These are phyloP conservation scores for Mycena leptocephala DNA, from an alignment of 768 basidiomycete genomes.

Conservation along the genomic window DNA sequence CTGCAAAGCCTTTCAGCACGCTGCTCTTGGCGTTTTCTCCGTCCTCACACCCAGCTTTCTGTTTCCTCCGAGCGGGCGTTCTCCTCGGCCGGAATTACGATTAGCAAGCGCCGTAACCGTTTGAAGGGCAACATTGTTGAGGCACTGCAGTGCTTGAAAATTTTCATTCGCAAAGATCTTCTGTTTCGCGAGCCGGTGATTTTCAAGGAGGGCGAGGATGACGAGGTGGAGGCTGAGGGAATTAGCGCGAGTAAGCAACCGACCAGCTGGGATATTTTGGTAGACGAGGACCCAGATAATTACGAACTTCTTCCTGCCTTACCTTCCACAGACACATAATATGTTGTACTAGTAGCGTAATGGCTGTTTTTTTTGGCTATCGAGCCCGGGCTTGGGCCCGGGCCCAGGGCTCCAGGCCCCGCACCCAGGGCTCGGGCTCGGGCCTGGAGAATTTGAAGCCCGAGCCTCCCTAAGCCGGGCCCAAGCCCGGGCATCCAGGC, in stretches of 20 bases:
- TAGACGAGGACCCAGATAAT: slow-evolving; percentile 26
- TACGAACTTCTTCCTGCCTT: slow-evolving; percentile 11
- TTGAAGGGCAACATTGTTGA: slow-evolving; percentile 55
- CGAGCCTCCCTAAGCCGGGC: too few relatives aligned
- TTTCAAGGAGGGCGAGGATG: too few relatives aligned
- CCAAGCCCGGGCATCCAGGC: too few relatives aligned
- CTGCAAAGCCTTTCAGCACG: not conserved
- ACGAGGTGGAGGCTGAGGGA: too few relatives aligned
- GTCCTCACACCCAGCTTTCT: slow-evolving; percentile 13
- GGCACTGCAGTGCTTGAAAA: slow-evolving; percentile 50
- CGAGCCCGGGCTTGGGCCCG: slow-evolving; percentile 26
- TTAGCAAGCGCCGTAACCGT: slow-evolving; percentile 51
- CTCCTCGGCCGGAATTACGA: slow-evolving; percentile 56
- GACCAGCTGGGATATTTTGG: too few relatives aligned
- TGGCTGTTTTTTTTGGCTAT: not conserved
- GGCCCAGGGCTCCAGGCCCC: slow-evolving; percentile 26
- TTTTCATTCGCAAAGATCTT: slow-evolving; percentile 38
- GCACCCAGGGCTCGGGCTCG: too few relatives aligned
- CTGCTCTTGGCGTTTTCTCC: not conserved
- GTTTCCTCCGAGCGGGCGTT: slow-evolving; percentile 57
- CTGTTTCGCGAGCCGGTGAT: too few relatives aligned
- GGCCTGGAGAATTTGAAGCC: too few relatives aligned
- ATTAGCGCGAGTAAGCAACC: too few relatives aligned
- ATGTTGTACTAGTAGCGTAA: too few relatives aligned
- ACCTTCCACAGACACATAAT: not conserved